Evolutionary conservation across 2,329 filamentous ascomycete species (phyloP).

Genomic region (Fusarium sp.): DNA sequence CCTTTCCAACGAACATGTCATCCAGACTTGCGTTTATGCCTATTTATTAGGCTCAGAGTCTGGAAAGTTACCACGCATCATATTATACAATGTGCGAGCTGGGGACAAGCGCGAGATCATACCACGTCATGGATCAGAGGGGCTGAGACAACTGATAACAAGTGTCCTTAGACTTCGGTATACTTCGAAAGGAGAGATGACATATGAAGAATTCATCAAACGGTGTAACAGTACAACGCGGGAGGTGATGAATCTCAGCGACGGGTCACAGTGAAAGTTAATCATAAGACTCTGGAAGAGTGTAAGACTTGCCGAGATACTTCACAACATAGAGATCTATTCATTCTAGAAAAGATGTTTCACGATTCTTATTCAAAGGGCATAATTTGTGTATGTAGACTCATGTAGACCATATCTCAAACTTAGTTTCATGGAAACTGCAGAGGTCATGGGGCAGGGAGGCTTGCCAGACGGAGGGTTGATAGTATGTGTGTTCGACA

Average conservation of each 20-base stretch:
- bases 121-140: neutral
- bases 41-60: constrained; percentile 25
- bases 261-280: neutral
- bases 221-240: neutral
- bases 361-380: neutral
- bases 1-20: constrained; percentile 37
- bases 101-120: constrained; percentile 39
- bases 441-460: neutral
- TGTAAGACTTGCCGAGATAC: neutral
- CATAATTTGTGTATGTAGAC: neutral
- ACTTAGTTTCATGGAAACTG: neutral
- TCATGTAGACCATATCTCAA: neutral
- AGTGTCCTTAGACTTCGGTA: constrained; percentile 33
- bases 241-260: constrained; percentile 4
- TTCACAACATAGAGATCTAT: neutral
- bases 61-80: constrained; percentile 19
- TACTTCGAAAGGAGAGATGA: neutral
- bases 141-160: constrained; percentile 19
- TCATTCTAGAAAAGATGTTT: neutral
- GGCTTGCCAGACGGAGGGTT: neutral
- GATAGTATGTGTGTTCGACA: neutral
- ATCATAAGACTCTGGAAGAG: neutral
- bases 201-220: constrained; percentile 22
- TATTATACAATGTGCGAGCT: constrained; percentile 42
- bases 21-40: constrained; percentile 41